phyloP scores from a whole-genome alignment of 805 yeast genomes.

The Candida nemodendra region DNA sequence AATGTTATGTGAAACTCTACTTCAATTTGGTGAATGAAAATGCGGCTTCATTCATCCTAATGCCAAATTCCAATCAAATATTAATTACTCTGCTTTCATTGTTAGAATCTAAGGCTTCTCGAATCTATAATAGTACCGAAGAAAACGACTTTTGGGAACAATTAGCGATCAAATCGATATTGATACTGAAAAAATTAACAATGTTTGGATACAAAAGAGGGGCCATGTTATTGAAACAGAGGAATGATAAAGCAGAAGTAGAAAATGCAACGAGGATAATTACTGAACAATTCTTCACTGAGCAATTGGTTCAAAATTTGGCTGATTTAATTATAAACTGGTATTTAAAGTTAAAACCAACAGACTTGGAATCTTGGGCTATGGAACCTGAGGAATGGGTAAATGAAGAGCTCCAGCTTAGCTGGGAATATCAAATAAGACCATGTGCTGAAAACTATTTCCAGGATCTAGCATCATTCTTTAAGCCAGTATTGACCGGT shows the following conservation, averaged over 20 bases:
- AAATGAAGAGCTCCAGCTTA: conserved; percentile 69
- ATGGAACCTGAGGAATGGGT: conserved; percentile 93
- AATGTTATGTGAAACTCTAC: conserved; percentile 74
- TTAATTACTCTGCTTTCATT: conserved; percentile 59
- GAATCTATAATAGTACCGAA: conserved; percentile 56
- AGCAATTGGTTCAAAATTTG: conserved; percentile 52
- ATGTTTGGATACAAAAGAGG: conserved; percentile 64
- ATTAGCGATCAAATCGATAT: conserved; percentile 62
- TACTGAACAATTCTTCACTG: conserved; percentile 55
- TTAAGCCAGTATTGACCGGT: conserved; percentile 52
- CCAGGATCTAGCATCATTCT: conserved; percentile 66
- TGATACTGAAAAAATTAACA: conserved; percentile 63
- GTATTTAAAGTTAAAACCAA: conserved; percentile 71
- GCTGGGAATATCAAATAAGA: conserved; percentile 81
- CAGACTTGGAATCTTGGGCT: conserved; percentile 79
- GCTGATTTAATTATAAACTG: conserved; percentile 67
- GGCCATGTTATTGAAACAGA: conserved; percentile 59
- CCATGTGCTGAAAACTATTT: conserved; percentile 87
- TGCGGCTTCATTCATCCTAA: conserved; percentile 67
- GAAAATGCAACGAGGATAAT: conserved; percentile 53
- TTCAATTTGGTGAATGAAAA: conserved; percentile 55
- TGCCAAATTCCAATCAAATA: conserved; percentile 62
- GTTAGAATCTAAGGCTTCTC: conserved; percentile 62
- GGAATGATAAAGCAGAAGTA: conserved; percentile 64
- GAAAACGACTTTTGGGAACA: conserved; percentile 73